These are phyloP conservation scores for Clavispora fructus DNA, from an alignment of 805 yeast species.

Conservation along the genomic window DNA sequence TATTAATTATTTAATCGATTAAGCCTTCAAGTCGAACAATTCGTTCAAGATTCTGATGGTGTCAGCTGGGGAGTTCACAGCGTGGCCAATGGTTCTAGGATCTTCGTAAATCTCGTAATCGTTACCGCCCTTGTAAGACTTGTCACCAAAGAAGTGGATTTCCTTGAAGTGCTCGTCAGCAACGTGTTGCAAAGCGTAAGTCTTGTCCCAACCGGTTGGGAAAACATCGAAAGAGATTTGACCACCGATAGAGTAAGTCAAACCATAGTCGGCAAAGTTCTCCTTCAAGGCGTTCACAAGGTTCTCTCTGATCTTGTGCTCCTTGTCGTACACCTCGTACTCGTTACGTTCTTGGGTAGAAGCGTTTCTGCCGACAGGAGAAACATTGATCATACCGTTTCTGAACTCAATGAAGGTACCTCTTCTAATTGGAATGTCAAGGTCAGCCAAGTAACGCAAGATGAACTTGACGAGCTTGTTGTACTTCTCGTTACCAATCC, in stretches of 20 bases:
- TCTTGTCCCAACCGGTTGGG: constrained; percentile 99
- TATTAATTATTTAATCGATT: neutral
- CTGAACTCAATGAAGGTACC: constrained; percentile 99
- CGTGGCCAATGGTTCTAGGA: constrained; percentile 90
- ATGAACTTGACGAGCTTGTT: constrained; percentile 82
- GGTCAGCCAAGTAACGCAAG: constrained; percentile 73
- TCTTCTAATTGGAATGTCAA: constrained; percentile 94
- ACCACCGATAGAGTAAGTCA: constrained; percentile 98
- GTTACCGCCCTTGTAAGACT: constrained; percentile 95
- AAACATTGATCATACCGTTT: constrained; percentile 98
- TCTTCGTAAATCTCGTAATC: constrained; percentile 96
- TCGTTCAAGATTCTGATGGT: constrained; percentile 83
- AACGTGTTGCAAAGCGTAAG: constrained; percentile 93
- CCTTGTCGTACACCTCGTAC: constrained; percentile 78
- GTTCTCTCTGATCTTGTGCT: constrained; percentile 73
- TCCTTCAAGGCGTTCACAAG: constrained; percentile 81
- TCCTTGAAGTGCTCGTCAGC: constrained; percentile 75
- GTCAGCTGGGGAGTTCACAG: constrained; percentile 85
- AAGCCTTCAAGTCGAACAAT: constrained; percentile 51
- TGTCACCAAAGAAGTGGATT: constrained; percentile 98
- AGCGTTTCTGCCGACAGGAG: constrained; percentile 98
- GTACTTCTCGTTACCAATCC: constrained; percentile 96
- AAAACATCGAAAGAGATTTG: constrained; percentile 98
- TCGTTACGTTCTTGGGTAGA: constrained; percentile 90
- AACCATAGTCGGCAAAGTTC: constrained; percentile 74